Evolutionary conservation across 495 filamentous ascomycete species (phyloP).

Genomic region (Barbatosphaeria neglecta): DNA sequence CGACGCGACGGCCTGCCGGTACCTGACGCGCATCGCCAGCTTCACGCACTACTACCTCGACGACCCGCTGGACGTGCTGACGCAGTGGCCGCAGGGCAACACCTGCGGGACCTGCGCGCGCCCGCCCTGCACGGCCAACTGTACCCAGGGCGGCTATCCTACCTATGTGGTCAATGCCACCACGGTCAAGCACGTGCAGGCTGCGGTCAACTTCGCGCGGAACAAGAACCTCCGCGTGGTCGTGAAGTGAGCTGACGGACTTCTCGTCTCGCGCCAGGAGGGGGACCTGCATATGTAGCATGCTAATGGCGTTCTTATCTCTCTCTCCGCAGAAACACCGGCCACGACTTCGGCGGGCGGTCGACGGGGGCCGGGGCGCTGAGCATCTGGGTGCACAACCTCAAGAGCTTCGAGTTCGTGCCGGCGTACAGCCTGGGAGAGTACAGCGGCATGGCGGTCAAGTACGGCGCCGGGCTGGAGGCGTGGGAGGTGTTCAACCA

Average conservation of each 20-base stretch:
- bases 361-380: constrained; percentile 40
- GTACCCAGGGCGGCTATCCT: constrained; percentile 45
- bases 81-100: constrained; percentile 25
- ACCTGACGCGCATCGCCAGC: constrained; percentile 14
- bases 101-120: constrained; percentile 18
- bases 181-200: constrained; percentile 39
- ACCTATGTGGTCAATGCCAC: constrained; percentile 47
- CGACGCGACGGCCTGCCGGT: constrained; percentile 26
- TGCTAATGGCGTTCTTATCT: too few species aligned
- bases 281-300: too few species aligned
- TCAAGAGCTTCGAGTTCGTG: constrained; percentile 32
- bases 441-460: constrained; percentile 32
- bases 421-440: constrained; percentile 23
- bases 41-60: constrained; percentile 21
- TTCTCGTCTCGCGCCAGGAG: too few species aligned
- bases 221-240: constrained; percentile 46
- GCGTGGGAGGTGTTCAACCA: constrained; percentile 30
- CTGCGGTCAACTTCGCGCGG: constrained; percentile 49
- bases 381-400: constrained; percentile 47
- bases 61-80: constrained; percentile 22
- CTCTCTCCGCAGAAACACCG: constrained; percentile 48
- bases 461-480: constrained; percentile 34
- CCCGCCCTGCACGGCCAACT: constrained; percentile 17
- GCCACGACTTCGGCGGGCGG: constrained; percentile 52
- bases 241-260: constrained; percentile 42